Evolutionary conservation across 2,329 filamentous ascomycete genomes (phyloP), one percentile per base, ranked within the genome.

Genomic region (Neonectria faginata): DNA sequence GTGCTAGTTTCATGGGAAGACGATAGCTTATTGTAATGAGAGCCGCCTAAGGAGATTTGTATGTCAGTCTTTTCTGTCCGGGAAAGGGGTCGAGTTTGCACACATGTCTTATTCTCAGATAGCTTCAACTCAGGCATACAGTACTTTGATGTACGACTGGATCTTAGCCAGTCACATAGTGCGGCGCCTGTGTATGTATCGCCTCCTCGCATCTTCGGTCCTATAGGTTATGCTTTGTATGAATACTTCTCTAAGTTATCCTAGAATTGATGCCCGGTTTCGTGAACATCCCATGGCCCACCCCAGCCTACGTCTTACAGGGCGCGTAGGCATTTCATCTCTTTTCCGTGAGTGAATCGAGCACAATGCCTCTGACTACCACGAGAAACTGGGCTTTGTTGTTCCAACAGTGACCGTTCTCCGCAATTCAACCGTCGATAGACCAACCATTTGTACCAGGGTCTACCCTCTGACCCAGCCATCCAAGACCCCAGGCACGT

Each of bases 221-320:
- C 45, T 27, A 36, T 64, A 64, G 61, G 61, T 55, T 50, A 64
- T 73, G 64, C 64, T 70, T 58, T 42, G 64, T 61, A 62, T 65
- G 58, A 59, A 60, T 62, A 47, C 62, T 66, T 62, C 63, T 68
- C 62, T 66, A 6, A 25, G 25, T 25, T 25, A 66, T 47, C 66
- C 62, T 59, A 42, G 33, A 53, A 50, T 29, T 44, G 33, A 57
- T 62, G 57, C 31, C 51, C 55, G 47, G 25, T 56, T 29, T 44
- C 12, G 22, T 22, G 29, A 52, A 39, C 27, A 29, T 42, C 41
- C 45, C 18, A 27, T 41, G 48, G 36, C 44, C 22, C 50, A 25
- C 16, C 12, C 25, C 50, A 27, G 45, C 29, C n/a, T 33, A 25
- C n/a, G 36, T 29, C 9, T 55, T 55, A 45, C 16, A 45, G 39